Percentiles rank a stretch among this genome's conserved stretches.
Conservation (phyloP, 805 yeast genomes). For the Vanderwaltozyma yarrowii region DNA sequence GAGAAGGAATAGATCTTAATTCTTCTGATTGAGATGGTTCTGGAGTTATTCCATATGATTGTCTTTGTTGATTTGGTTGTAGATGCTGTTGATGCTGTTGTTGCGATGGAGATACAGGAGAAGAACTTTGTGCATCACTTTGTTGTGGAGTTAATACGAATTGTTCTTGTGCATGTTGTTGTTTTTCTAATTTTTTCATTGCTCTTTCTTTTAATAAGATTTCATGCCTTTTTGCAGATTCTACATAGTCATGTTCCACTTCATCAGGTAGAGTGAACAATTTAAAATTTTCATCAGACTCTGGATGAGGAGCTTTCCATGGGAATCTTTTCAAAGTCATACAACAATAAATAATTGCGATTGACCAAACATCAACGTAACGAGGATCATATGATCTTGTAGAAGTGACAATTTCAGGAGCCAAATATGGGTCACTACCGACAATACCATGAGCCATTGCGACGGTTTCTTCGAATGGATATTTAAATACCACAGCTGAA, state of each 20-base stretch:
- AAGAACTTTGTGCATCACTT: not conserved
- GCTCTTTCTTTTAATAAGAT: slow-evolving; percentile 41
- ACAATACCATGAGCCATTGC: slow-evolving; percentile 64
- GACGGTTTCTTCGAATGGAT: slow-evolving; percentile 56
- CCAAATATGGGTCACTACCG: slow-evolving; percentile 79
- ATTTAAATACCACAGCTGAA: slow-evolving; percentile 68
- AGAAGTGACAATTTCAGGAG: slow-evolving; percentile 61
- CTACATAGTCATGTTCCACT: slow-evolving; percentile 61
- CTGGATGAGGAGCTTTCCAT: slow-evolving; percentile 71
- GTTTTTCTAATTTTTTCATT: slow-evolving; percentile 5
- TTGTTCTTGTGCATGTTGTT: not conserved
- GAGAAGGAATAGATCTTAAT: not conserved
- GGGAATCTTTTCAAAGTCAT: slow-evolving; percentile 79
- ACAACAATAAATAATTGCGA: slow-evolving; percentile 76
- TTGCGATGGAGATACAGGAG: not conserved
- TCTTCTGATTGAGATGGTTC: not conserved
- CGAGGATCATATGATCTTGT: slow-evolving; percentile 55
- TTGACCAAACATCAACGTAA: slow-evolving; percentile 73
- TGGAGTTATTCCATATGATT: not conserved
- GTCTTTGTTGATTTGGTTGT: not conserved
- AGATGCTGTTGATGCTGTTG: not conserved
- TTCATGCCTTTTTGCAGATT: slow-evolving; percentile 63
- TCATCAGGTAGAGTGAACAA: slow-evolving; percentile 58
- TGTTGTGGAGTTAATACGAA: not conserved
- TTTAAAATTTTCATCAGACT: slow-evolving; percentile 56